A percentile compares a stretch with the other conserved stretches of the same genome.
phyloP scores from a whole-genome alignment of 352 stramenopile species.

The Globisporangium middletonii region DNA sequence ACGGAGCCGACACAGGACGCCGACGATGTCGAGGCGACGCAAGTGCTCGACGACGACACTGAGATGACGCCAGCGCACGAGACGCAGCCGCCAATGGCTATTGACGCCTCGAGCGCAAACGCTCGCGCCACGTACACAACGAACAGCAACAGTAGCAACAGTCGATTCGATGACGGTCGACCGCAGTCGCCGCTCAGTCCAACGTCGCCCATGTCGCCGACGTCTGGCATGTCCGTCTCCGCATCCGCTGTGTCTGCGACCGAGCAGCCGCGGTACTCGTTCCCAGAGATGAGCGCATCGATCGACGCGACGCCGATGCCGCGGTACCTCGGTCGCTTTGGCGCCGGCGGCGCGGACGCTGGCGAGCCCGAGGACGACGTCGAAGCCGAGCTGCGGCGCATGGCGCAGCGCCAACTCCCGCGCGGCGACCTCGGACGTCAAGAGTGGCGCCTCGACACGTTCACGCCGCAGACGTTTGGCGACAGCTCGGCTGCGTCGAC shows the following conservation, averaged over 20 bases:
- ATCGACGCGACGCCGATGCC: conserved; percentile 70
- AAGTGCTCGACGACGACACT: conserved; percentile 6
- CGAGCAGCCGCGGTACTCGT: conserved; percentile 59
- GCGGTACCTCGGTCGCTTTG: conserved; percentile 66
- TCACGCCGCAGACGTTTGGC: conserved; percentile 18
- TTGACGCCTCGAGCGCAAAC: conserved; percentile 1
- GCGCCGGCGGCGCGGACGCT: conserved; percentile 6
- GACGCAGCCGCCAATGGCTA: conserved; percentile 3
- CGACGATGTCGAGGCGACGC: conserved; percentile 9
- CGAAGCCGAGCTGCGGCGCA: conserved; percentile 66
- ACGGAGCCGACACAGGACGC: conserved; percentile 2
- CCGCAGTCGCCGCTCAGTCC: conserved; percentile 29
- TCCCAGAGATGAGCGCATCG: conserved; percentile 77
- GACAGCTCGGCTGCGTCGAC: not conserved
- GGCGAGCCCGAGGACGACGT: conserved; percentile 61
- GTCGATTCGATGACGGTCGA: conserved; percentile 3
- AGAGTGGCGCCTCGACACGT: conserved; percentile 72
- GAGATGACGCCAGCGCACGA: conserved; percentile 15
- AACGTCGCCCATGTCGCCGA: conserved; percentile 54
- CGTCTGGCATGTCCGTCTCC: conserved; percentile 69
- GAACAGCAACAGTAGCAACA: not conserved
- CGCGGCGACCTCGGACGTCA: conserved; percentile 69
- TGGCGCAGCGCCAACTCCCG: conserved; percentile 72
- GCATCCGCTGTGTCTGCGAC: conserved; percentile 77
- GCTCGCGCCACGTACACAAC: not conserved